Conservation (phyloP, 495 filamentous ascomycete species). For the Penicillium pulvis region DNA sequence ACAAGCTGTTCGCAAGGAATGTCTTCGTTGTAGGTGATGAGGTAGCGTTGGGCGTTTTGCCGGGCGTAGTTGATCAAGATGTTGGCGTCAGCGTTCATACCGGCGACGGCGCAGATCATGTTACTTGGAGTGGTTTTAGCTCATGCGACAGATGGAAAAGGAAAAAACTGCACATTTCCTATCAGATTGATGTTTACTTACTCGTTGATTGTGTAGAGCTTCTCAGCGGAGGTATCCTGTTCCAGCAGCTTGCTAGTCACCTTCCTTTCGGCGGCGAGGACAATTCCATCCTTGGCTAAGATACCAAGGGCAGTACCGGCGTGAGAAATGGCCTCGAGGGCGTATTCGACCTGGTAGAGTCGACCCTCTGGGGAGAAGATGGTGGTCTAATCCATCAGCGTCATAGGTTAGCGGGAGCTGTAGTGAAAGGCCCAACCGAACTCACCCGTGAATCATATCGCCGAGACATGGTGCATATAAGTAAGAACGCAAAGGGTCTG, state of each 20-base stretch:
- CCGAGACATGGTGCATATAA: slow-evolving; percentile 75
- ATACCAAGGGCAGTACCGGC: slow-evolving; percentile 96
- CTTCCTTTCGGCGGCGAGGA: slow-evolving; percentile 98
- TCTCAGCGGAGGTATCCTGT: slow-evolving; percentile 99
- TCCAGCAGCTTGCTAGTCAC: slow-evolving; percentile 98
- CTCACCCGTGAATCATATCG: slow-evolving; percentile 96
- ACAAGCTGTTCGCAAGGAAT: slow-evolving; percentile 99
- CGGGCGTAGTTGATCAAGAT: slow-evolving; percentile 99
- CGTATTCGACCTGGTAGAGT: slow-evolving; percentile 99
- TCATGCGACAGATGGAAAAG: not conserved
- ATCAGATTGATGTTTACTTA: slow-evolving; percentile 43
- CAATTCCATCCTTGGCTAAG: slow-evolving; percentile 96
- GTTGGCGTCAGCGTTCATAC: slow-evolving; percentile 99
- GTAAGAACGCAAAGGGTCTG: slow-evolving; percentile 11
- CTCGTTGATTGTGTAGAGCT: slow-evolving; percentile 99
- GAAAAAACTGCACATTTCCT: not conserved
- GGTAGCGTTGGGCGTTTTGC: slow-evolving; percentile 93
- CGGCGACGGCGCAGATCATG: slow-evolving; percentile 99
- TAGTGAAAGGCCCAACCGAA: slow-evolving; percentile 24
- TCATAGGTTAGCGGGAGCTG: slow-evolving; percentile 53
- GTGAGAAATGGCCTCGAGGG: slow-evolving; percentile 96
- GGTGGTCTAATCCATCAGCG: slow-evolving; percentile 70
- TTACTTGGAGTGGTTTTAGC: slow-evolving; percentile 61
- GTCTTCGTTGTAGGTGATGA: slow-evolving; percentile 98
- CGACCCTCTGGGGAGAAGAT: slow-evolving; percentile 99